Conservation (phyloP, 257 asterid species). For the Plantago elongata region DNA sequence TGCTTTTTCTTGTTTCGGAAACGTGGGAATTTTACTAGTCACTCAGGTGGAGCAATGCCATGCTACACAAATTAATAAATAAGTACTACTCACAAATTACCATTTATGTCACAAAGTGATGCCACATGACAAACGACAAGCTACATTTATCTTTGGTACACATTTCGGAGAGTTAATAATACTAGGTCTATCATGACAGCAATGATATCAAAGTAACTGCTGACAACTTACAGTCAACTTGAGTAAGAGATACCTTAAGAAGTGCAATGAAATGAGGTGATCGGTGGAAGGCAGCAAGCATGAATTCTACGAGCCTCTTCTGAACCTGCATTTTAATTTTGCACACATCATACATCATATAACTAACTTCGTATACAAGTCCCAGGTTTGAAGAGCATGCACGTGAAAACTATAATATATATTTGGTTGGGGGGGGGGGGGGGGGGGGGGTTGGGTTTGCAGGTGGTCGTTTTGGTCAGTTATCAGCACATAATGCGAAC, state of each 20-base stretch:
- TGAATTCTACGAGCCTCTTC: constrained; percentile 77
- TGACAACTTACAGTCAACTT: constrained; percentile 2
- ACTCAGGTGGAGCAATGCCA: too few species aligned
- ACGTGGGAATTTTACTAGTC: too few species aligned
- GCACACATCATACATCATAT: constrained; percentile 16
- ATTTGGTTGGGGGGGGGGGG: too few species aligned
- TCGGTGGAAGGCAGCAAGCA: constrained; percentile 76
- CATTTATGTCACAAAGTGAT: neutral
- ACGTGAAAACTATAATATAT: too few species aligned
- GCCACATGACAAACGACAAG: neutral
- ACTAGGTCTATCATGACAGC: neutral
- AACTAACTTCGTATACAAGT: constrained; percentile 15
- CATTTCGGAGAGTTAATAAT: neutral
- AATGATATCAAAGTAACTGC: neutral
- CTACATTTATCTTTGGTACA: neutral
- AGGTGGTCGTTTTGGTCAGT: neutral
- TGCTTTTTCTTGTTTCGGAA: too few species aligned
- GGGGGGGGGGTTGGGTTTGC: neutral
- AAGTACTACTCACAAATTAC: too few species aligned
- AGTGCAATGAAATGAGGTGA: constrained; percentile 82
- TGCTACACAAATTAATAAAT: too few species aligned
- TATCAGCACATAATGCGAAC: neutral
- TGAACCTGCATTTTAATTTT: constrained; percentile 50
- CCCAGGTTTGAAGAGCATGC: constrained; percentile 7
- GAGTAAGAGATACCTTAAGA: constrained; percentile 55